Evolutionary conservation across 2,329 filamentous ascomycete species (phyloP).

Genomic region (Ascochyta fabae): DNA sequence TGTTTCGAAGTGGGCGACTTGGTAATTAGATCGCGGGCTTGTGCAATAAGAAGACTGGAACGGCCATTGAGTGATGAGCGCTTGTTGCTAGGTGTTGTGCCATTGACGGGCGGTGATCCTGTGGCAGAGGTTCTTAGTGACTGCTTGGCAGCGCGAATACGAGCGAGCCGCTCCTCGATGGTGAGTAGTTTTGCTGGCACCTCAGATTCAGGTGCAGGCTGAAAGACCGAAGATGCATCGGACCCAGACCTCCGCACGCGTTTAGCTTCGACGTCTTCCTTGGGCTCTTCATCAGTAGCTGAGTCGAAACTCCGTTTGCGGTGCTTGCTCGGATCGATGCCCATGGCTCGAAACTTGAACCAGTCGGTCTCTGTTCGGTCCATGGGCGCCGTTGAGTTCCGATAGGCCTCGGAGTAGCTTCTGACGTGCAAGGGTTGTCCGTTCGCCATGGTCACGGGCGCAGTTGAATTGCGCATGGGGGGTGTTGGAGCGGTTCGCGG

Average conservation of each 20-base stretch:
- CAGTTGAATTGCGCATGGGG: slow-evolving; percentile 7
- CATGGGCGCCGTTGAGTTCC: slow-evolving; percentile 34
- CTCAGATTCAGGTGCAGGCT: slow-evolving; percentile 13
- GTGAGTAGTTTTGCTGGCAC: slow-evolving; percentile 11
- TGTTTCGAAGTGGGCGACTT: slow-evolving; percentile 13
- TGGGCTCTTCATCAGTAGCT: slow-evolving; percentile 32
- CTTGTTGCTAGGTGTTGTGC: slow-evolving; percentile 12
- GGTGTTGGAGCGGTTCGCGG: slow-evolving; percentile 4
- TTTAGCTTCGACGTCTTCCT: slow-evolving; percentile 28
- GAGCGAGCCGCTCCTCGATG: slow-evolving; percentile 31
- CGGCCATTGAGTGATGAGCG: slow-evolving; percentile 20
- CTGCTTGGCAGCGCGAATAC: slow-evolving; percentile 30
- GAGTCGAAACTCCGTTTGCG: slow-evolving; percentile 43
- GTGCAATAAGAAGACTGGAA: slow-evolving; percentile 26
- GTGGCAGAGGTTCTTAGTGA: slow-evolving; percentile 19
- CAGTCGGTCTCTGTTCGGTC: slow-evolving; percentile 59
- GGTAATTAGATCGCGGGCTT: slow-evolving; percentile 23
- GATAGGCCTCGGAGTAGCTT: slow-evolving; percentile 36
- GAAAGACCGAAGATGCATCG: slow-evolving; percentile 17
- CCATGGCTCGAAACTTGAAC: slow-evolving; percentile 58
- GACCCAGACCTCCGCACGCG: slow-evolving; percentile 26
- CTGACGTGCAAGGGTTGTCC: slow-evolving; percentile 2
- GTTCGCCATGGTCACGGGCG: slow-evolving; percentile 4
- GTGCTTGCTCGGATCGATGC: slow-evolving; percentile 49
- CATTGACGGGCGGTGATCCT: slow-evolving; percentile 17